A percentile compares a stretch with the other conserved stretches of the same genome.
Conservation (phyloP, 1,139 yeast species). For the Ogataea hybrid region DNA sequence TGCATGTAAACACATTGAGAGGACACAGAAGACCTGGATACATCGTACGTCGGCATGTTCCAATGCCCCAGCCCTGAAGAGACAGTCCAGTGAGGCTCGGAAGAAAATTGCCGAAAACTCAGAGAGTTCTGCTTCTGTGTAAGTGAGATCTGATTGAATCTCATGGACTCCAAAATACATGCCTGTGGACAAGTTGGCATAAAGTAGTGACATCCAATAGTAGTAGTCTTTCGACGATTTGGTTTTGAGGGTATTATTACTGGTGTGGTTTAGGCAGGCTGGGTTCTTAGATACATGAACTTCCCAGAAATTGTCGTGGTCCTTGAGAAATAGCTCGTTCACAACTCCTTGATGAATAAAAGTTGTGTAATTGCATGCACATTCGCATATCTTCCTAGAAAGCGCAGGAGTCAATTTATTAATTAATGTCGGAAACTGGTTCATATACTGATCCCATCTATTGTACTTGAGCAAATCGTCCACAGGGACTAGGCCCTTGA, state of each 20-base stretch:
- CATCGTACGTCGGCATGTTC: conserved; percentile 24
- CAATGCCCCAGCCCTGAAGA: conserved; percentile 21
- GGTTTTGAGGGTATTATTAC: conserved; percentile 9
- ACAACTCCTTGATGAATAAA: conserved; percentile 25
- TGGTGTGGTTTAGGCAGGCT: conserved; percentile 10
- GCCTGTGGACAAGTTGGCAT: conserved; percentile 23
- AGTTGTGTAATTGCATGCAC: conserved; percentile 23
- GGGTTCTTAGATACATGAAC: conserved; percentile 9
- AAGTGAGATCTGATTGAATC: conserved; percentile 10
- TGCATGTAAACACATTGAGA: conserved; percentile 23
- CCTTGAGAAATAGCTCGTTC: conserved; percentile 19
- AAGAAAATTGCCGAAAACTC: conserved; percentile 19
- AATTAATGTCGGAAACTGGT: conserved; percentile 8
- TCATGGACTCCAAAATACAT: conserved; percentile 22
- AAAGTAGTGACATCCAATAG: conserved; percentile 25
- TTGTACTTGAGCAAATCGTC: conserved; percentile 12
- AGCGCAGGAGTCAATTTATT: conserved; percentile 7
- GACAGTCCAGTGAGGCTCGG: conserved; percentile 21
- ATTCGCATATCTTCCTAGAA: conserved; percentile 18
- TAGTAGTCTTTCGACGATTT: conserved; percentile 19
- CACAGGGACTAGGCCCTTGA: conserved; percentile 18
- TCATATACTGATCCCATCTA: conserved; percentile 11
- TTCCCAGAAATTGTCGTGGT: conserved; percentile 23
- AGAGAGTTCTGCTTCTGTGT: conserved; percentile 8
- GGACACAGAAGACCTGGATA: conserved; percentile 23